These are phyloP conservation scores for Neonectria magnoliae DNA, from an alignment of 2,329 filamentous ascomycete species.

Conservation along the genomic window DNA sequence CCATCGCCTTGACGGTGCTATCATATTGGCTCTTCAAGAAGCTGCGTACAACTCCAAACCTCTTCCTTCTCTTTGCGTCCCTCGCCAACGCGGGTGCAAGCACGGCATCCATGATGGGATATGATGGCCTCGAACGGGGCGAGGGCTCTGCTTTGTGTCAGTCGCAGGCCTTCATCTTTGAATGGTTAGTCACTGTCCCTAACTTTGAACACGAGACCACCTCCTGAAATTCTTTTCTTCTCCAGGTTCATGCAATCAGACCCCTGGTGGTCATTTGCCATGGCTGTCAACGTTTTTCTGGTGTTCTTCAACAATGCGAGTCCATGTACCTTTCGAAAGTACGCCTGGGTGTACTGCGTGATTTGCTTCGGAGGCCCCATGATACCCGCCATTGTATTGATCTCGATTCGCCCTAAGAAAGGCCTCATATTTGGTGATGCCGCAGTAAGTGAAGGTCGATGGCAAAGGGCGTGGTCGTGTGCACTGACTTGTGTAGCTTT, in stretches of 20 bases:
- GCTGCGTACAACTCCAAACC: constrained; percentile 66
- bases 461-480: background rate
- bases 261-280: constrained; percentile 80
- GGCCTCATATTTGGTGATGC: constrained; percentile 64
- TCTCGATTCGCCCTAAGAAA: constrained; percentile 62
- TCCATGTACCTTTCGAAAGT: constrained; percentile 72
- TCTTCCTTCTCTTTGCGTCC: constrained; percentile 54
- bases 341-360: constrained; percentile 74
- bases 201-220: background rate
- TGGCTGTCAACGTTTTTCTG: constrained; percentile 84
- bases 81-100: constrained; percentile 62
- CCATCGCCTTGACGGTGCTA: constrained; percentile 60
- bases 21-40: constrained; percentile 61
- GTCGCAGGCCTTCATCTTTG: constrained; percentile 68
- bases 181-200: constrained; percentile 64
- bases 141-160: constrained; percentile 68
- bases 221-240: constrained; percentile 3
- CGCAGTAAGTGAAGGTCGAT: constrained; percentile 53
- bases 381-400: constrained; percentile 71
- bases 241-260: constrained; percentile 79
- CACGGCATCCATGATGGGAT: constrained; percentile 75
- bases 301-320: constrained; percentile 68
- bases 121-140: constrained; percentile 68
- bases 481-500: constrained; percentile 55
- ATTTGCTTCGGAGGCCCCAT: constrained; percentile 77